Evolutionary conservation across 257 asterid species (phyloP), one percentile per base, ranked within the genome.

Genomic region (Dorcoceras hygrometricum): DNA sequence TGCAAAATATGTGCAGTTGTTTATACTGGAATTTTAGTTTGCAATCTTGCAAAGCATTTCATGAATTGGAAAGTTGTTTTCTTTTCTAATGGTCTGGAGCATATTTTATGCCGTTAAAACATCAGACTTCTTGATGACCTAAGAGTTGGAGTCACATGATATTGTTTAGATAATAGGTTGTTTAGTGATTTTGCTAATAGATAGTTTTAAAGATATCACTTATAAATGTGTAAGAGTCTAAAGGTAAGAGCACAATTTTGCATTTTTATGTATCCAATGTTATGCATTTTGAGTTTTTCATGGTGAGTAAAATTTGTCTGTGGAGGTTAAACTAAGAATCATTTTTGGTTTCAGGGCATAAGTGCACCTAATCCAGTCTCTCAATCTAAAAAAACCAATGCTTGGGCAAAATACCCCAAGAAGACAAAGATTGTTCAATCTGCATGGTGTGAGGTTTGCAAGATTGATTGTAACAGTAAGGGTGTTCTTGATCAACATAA

Each of bases 371-470:
- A 31, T 70, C 75, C 78, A 54, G 63, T 73, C 34, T 61, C 51
- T 62, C 79, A 69, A 62, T 16, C 74, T 31, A 78, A 24, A 25
- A 69, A 20, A 65, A 70, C 28, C 62, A 48, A 36, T 6, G 14
- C 39, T 48, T 3, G 68, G 80, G 71, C 63, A 67, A 80, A 71
- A 46, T 77, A 27, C 25, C 75, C 69, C 23, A 86, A 73, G 79
- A 86, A 80, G 79, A 76, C 73, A 3, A 86, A 82, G 81, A 34
- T 71, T 20, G 85, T 78, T 46, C 90, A 84, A 59, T 78, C 92
- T 59, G 82, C 74, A 19, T 81, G 96, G 91, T 86, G 96, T 69
- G 89, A 81, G 57, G 74, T 80, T 57, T 89, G 96, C 82, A 80
- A 72, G 72, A 54, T 89, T 36, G 81, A 74, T 65, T 89, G 91